Percentiles rank a stretch among this genome's conserved stretches.
Evolutionary conservation across 345 rosid species (phyloP).

Genomic region (Lumnitzera racemosa): DNA sequence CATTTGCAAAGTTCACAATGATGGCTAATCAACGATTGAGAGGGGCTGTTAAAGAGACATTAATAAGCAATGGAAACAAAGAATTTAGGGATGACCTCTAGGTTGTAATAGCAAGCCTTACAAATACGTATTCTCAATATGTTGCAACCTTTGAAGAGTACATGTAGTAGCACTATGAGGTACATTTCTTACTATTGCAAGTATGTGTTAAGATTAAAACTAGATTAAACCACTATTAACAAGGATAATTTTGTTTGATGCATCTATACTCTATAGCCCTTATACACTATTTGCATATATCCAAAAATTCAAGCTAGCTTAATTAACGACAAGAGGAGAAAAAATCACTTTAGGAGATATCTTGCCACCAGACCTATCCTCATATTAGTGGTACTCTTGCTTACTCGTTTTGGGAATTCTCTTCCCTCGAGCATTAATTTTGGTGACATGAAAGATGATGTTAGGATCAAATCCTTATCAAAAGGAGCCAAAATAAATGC

Average conservation of each 20-base stretch:
- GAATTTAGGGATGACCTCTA: slow-evolving; percentile 31
- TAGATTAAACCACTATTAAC: background rate
- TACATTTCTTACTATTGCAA: background rate
- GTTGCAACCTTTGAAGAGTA: slow-evolving; percentile 50
- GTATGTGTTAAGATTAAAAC: background rate
- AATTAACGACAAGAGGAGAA: slow-evolving; percentile 37
- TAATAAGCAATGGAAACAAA: slow-evolving; percentile 36
- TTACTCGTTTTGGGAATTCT: slow-evolving; percentile 21
- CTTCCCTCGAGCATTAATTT: slow-evolving; percentile 37
- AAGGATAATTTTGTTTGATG: slow-evolving; percentile 24
- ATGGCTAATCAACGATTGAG: slow-evolving; percentile 51
- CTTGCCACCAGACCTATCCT: slow-evolving; percentile 44
- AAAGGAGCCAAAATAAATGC: slow-evolving; percentile 34
- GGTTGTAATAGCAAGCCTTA: slow-evolving; percentile 47
- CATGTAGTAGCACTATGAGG: slow-evolving; percentile 45
- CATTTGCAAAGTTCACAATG: slow-evolving; percentile 43
- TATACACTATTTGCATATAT: slow-evolving; percentile 45
- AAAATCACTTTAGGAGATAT: slow-evolving; percentile 6
- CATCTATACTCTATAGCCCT: slow-evolving; percentile 61
- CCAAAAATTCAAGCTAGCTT: slow-evolving; percentile 46
- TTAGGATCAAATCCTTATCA: slow-evolving; percentile 24
- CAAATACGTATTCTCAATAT: slow-evolving; percentile 53
- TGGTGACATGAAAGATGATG: slow-evolving; percentile 41
- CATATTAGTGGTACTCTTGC: slow-evolving; percentile 23
- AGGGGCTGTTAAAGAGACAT: slow-evolving; percentile 47